A percentile compares a stretch with the other conserved stretches of the same genome.
Evolutionary conservation across 2,329 filamentous ascomycete genomes (phyloP).

Genomic region (Daldinia eschscholtzii): DNA sequence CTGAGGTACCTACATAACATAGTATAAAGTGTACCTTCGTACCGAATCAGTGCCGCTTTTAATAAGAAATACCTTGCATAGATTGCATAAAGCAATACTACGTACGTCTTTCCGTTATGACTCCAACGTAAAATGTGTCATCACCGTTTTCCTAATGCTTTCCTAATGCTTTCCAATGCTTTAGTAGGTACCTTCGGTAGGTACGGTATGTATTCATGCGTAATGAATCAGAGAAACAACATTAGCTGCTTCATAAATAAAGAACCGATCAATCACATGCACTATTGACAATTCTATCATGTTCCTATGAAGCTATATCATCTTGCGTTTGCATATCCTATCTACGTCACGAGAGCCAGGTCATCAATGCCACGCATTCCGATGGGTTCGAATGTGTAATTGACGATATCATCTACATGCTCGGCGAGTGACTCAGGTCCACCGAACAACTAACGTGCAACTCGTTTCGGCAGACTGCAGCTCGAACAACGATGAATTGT

Average conservation of each 20-base stretch:
- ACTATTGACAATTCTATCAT: neutral
- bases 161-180: neutral
- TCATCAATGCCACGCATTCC: constrained; percentile 7
- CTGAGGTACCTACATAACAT: neutral
- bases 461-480: constrained; percentile 1
- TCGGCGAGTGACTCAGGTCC: constrained; percentile 9
- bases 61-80: neutral
- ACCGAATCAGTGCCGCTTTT: constrained; percentile 3
- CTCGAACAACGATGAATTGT: neutral
- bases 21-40: neutral
- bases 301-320: neutral
- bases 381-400: neutral
- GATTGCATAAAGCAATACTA: constrained; percentile 1
- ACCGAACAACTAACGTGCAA: neutral
- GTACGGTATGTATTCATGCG: too few relatives aligned
- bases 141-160: neutral
- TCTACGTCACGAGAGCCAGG: constrained; percentile 3
- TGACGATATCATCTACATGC: neutral
- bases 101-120: neutral
- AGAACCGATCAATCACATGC: neutral
- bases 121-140: neutral
- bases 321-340: constrained; percentile 1
- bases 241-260: neutral
- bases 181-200: too few relatives aligned
- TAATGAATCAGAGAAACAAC: neutral